Evolutionary conservation across 2,329 filamentous ascomycete species (phyloP).

Genomic region (Neopestalotiopsis clavispora): DNA sequence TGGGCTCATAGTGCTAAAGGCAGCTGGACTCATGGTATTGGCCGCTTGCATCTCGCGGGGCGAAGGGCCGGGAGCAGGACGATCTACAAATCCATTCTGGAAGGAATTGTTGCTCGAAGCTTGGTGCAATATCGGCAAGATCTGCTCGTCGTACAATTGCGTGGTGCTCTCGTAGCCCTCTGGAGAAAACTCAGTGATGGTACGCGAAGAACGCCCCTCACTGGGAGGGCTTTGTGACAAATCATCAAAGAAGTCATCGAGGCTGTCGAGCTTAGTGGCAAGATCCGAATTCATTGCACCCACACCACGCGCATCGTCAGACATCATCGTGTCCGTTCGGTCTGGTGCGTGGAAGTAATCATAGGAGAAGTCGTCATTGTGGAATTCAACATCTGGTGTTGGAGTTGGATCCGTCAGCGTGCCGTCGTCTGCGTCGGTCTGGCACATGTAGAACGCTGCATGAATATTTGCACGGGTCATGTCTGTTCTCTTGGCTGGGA

Average conservation of each 20-base stretch:
- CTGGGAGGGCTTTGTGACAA: slow-evolving; percentile 63
- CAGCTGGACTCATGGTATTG: slow-evolving; percentile 67
- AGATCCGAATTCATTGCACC: slow-evolving; percentile 77
- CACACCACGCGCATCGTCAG: slow-evolving; percentile 77
- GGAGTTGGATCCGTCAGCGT: slow-evolving; percentile 63
- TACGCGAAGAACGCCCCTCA: slow-evolving; percentile 65
- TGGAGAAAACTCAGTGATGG: slow-evolving; percentile 67
- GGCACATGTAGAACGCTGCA: slow-evolving; percentile 93
- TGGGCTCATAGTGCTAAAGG: slow-evolving; percentile 65
- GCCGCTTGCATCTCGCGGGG: slow-evolving; percentile 61
- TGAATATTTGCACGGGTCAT: slow-evolving; percentile 91
- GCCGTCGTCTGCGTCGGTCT: slow-evolving; percentile 65
- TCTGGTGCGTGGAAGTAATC: slow-evolving; percentile 76
- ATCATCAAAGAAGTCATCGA: slow-evolving; percentile 84
- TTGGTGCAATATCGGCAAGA: slow-evolving; percentile 86
- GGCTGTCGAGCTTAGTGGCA: slow-evolving; percentile 77
- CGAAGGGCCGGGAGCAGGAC: slow-evolving; percentile 52
- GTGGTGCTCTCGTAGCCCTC: slow-evolving; percentile 76
- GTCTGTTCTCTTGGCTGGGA: slow-evolving; percentile 87
- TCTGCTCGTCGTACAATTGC: slow-evolving; percentile 90
- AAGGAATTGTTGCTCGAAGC: slow-evolving; percentile 83
- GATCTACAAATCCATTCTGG: slow-evolving; percentile 86
- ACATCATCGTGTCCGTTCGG: slow-evolving; percentile 90
- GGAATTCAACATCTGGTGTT: slow-evolving; percentile 90
- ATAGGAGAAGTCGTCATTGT: slow-evolving; percentile 84